phyloP scores from a whole-genome alignment of 1,139 yeast genomes.

The Protomyces gravidus region DNA sequence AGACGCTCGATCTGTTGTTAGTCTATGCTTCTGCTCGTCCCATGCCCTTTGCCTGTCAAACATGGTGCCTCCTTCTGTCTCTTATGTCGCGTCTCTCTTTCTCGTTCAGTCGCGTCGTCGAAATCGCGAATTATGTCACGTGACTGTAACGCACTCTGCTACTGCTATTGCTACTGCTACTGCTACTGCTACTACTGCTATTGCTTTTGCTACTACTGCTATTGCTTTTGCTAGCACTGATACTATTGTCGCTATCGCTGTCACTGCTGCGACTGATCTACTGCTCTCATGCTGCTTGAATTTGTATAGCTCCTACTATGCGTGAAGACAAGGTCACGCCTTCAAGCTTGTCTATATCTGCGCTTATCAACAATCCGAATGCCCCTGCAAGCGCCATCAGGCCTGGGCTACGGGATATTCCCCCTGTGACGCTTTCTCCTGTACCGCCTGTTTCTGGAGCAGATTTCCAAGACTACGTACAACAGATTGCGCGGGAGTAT shows the following conservation, averaged over 20 bases:
- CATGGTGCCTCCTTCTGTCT: neutral
- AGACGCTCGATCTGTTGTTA: slow-evolving; percentile 12
- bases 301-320: too few relatives aligned
- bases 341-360: slow-evolving; percentile 20
- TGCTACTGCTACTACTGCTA: neutral
- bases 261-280: too few relatives aligned
- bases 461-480: slow-evolving; percentile 49
- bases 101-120: neutral
- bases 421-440: slow-evolving; percentile 68
- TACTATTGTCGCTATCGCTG: neutral
- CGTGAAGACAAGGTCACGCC: slow-evolving; percentile 9
- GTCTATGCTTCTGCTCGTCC: neutral
- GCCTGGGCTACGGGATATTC: slow-evolving; percentile 80
- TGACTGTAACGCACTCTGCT: neutral
- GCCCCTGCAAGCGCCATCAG: neutral
- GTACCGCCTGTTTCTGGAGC: slow-evolving; percentile 51
- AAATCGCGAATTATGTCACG: neutral
- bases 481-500: slow-evolving; percentile 52
- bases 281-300: too few relatives aligned
- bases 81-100: too few relatives aligned
- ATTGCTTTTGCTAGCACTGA: neutral
- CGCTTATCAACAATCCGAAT: slow-evolving; percentile 21
- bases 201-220: neutral
- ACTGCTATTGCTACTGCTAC: neutral
- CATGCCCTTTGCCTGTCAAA: neutral